Conservation (phyloP, 257 asterid species). For the Marsdenia floribunda region DNA sequence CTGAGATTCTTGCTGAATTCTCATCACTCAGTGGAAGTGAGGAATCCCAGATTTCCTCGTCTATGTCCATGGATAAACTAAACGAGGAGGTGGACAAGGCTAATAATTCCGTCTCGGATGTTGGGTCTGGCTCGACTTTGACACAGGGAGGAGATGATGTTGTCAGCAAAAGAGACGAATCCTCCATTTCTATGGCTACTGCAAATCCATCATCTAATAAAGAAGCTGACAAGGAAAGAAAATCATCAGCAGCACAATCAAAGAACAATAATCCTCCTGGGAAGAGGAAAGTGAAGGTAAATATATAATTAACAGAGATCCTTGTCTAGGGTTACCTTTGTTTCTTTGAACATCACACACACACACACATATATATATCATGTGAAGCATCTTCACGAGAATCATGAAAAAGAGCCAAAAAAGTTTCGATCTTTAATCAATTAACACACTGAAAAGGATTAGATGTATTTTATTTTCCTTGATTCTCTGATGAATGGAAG, state of each 20-base stretch:
- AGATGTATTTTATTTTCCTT: not conserved
- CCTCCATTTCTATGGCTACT: not conserved
- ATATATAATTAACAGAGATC: not conserved
- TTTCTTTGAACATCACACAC: not conserved
- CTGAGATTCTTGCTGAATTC: constrained; percentile 58
- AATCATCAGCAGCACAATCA: constrained; percentile 34
- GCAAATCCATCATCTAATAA: constrained; percentile 25
- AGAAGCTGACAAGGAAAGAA: constrained; percentile 31
- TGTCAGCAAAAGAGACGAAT: constrained; percentile 21
- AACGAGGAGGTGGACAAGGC: constrained; percentile 23
- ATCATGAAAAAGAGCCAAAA: constrained; percentile 1
- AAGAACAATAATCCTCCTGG: constrained; percentile 50
- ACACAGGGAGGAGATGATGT: constrained; percentile 37
- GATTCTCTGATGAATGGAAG: not conserved
- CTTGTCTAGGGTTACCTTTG: constrained; percentile 11
- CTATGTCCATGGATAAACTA: constrained; percentile 7
- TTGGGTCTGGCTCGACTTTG: constrained; percentile 38
- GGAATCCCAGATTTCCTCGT: constrained; percentile 34
- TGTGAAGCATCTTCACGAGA: constrained; percentile 29
- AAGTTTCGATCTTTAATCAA: too few relatives aligned
- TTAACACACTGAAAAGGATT: too few relatives aligned
- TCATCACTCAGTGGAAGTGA: constrained; percentile 35
- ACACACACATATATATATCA: not conserved
- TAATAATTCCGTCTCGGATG: constrained; percentile 32
- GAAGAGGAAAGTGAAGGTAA: constrained; percentile 80